Conservation (phyloP, 2,329 filamentous ascomycete species). For the Ophiostoma populinum region DNA sequence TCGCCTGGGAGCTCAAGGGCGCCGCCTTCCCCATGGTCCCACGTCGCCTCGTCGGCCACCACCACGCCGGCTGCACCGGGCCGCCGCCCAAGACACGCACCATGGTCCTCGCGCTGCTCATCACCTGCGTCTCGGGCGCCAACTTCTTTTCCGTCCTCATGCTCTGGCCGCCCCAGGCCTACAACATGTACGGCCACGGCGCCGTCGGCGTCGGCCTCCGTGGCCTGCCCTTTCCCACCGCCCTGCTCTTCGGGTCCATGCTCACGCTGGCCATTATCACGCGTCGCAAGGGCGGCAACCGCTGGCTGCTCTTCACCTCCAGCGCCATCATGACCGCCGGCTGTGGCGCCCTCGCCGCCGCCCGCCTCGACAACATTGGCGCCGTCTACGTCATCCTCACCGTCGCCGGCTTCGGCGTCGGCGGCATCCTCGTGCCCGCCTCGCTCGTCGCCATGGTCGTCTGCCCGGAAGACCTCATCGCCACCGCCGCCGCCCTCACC, state of each 20-base stretch:
- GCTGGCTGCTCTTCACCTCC: slow-evolving; percentile 39
- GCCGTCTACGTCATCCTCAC: slow-evolving; percentile 39
- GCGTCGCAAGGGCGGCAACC: slow-evolving; percentile 38
- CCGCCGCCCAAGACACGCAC: slow-evolving; percentile 18
- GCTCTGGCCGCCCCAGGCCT: slow-evolving; percentile 48
- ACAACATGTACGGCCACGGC: slow-evolving; percentile 49
- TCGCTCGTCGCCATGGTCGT: slow-evolving; percentile 54
- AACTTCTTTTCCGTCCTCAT: slow-evolving; percentile 39
- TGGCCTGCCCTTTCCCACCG: slow-evolving; percentile 45
- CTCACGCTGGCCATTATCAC: slow-evolving; percentile 40
- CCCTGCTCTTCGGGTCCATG: slow-evolving; percentile 42
- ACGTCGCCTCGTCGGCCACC: slow-evolving; percentile 13
- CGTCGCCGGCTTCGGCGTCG: slow-evolving; percentile 45
- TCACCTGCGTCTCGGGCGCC: slow-evolving; percentile 40
- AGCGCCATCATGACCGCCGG: slow-evolving; percentile 49
- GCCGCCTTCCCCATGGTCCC: slow-evolving; percentile 41
- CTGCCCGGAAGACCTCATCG: slow-evolving; percentile 53
- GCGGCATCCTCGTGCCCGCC: slow-evolving; percentile 49
- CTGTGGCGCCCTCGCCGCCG: slow-evolving; percentile 34
- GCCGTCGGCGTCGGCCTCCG: slow-evolving; percentile 46
- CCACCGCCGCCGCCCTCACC: slow-evolving; percentile 49
- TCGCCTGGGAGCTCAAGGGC: slow-evolving; percentile 37
- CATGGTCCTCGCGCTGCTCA: slow-evolving; percentile 33
- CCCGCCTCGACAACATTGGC: slow-evolving; percentile 32
- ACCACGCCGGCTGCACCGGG: slow-evolving; percentile 13